Evolutionary conservation across 2,329 filamentous ascomycete species (phyloP).

Genomic region (Dothiorella sarmentorum): DNA sequence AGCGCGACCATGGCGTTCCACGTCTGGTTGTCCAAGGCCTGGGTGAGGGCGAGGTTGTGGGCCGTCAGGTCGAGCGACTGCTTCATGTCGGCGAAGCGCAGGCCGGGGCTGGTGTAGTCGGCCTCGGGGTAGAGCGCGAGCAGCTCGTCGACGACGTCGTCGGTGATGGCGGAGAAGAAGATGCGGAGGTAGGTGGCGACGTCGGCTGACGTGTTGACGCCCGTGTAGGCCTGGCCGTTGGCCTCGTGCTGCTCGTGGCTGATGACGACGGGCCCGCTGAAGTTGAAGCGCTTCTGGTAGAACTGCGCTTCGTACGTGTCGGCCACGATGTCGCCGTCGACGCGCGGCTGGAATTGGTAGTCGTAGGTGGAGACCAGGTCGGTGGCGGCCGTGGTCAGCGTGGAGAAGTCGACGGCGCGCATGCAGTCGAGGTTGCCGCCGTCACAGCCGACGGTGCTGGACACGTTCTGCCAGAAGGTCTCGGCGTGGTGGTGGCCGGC

Average conservation of each 20-base stretch:
- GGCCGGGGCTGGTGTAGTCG: conserved; percentile 34
- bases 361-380: conserved; percentile 26
- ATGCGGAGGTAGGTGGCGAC: conserved; percentile 30
- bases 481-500: conserved; percentile 37
- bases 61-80: conserved; percentile 36
- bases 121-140: conserved; percentile 32
- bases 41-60: conserved; percentile 34
- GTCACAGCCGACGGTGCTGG: conserved; percentile 29
- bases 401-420: conserved; percentile 30
- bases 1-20: conserved; percentile 37
- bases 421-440: conserved; percentile 32
- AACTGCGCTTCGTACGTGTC: conserved; percentile 38
- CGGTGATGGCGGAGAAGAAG: conserved; percentile 37
- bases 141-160: conserved; percentile 30
- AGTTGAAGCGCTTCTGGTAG: conserved; percentile 38
- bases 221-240: conserved; percentile 29
- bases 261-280: conserved; percentile 35
- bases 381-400: conserved; percentile 29
- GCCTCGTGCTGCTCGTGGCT: conserved; percentile 37
- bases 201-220: conserved; percentile 34
- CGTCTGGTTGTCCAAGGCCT: conserved; percentile 35
- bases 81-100: conserved; percentile 37
- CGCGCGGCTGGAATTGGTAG: conserved; percentile 38
- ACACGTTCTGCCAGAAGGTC: conserved; percentile 34
- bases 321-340: conserved; percentile 36